Conservation (phyloP, 2,329 filamentous ascomycete genomes). For the Rutstroemia sp. region DNA sequence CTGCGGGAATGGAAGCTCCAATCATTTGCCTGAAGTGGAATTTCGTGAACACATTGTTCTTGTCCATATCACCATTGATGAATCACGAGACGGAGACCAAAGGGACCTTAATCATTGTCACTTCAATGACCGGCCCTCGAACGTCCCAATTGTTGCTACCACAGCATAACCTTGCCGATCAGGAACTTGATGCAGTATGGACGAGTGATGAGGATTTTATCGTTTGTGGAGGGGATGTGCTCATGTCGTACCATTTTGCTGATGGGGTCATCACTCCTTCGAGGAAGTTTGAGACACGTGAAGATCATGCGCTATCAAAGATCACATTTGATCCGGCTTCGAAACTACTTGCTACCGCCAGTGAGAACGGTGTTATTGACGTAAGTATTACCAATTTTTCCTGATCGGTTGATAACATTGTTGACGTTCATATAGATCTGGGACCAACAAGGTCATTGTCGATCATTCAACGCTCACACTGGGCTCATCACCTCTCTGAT, state of each 20-base stretch:
- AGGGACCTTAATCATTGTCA: constrained; percentile 49
- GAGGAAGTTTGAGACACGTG: constrained; percentile 45
- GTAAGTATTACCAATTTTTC: constrained; percentile 35
- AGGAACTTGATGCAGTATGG: constrained; percentile 53
- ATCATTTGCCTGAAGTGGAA: constrained; percentile 57
- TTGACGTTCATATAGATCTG: constrained; percentile 32
- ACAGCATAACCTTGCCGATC: constrained; percentile 42
- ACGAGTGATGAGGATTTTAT: constrained; percentile 51
- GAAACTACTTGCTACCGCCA: constrained; percentile 49
- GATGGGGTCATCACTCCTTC: constrained; percentile 39
- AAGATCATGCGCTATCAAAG: constrained; percentile 46
- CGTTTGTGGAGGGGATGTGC: constrained; percentile 48
- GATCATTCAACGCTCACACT: constrained; percentile 51
- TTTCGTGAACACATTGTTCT: constrained; percentile 44
- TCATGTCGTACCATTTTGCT: constrained; percentile 42
- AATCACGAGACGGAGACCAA: constrained; percentile 38
- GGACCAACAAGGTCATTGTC: constrained; percentile 41
- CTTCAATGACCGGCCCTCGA: constrained; percentile 25
- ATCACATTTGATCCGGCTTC: constrained; percentile 50
- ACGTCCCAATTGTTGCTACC: constrained; percentile 39
- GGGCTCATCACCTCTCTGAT: constrained; percentile 50
- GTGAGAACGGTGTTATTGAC: constrained; percentile 52
- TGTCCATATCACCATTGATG: constrained; percentile 45
- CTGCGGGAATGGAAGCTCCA: constrained; percentile 52
- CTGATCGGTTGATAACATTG: neutral